Base-by-base conservation (phyloP, 306 rosid species). In the Crotalaria pallida region DNA sequence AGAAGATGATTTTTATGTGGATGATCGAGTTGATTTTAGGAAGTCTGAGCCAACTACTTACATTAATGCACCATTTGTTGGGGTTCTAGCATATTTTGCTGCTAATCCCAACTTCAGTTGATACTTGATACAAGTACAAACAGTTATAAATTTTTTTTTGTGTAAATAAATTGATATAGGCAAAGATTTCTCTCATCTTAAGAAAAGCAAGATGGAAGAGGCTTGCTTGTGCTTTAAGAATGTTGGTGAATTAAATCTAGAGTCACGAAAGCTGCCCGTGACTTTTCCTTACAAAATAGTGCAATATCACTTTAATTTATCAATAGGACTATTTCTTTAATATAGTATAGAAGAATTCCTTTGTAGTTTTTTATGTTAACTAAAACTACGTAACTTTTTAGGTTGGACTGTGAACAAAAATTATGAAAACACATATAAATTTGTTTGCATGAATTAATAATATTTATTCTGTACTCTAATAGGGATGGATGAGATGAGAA, bases 21-120 rank as follows among this genome's bases (percentile, higher is more conserved):
- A 92, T 65, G 86, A 89, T 68, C 81, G 98, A 0, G 88, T 17
- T 5, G 91, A 92, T 80, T 89, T 81, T 48, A 83, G 79, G 60
- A 83, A 84, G 40, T 92, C 96, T 0, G 98, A 92, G 73, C 98
- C 98, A 0, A 92, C 98, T 1, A 92, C 98, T 0, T 92, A 89
- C 26, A 92, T 92, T 23, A 92, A 92, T 57, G 98, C 98, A 40
- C 98, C 98, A 0, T 92, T 92, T 71, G 88, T 92, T 18, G 98
- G 98, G 10, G 90, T 55, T 12, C 78, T 89, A 31, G 90, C 98
- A 0, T 89, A 81, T 74, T 86, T 92, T 57, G 80, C 69, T 36
- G 94, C 90, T 43, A 86, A 92, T 69, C 92, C 91, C 33, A 34
- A 67, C 73, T 61, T 58, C 33, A 61, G 40, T 72, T 85, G 16